Base-by-base conservation (phyloP, 768 basidiomycete species). In the Pleurotus sapidus region DNA sequence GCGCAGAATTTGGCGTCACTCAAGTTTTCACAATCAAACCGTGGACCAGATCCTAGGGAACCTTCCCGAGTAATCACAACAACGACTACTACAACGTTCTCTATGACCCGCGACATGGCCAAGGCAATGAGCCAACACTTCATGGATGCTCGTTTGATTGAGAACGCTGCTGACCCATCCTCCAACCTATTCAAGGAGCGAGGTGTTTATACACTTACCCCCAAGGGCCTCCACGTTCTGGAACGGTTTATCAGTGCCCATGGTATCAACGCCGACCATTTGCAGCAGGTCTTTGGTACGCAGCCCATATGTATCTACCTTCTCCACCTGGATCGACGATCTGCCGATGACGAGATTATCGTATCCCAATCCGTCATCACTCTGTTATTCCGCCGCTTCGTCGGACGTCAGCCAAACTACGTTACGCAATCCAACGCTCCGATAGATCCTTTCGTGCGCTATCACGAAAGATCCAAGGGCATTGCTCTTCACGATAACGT, bases 171-270 rank as follows among this genome's bases (percentile, higher is more conserved):
- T 15, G 97, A 99, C 74, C 89, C 89, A 34, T 79, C 82, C 20
- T 89, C 90, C 14, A 88, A 89, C 64, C 81, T 91, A 40, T 99
- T 99, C 88, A 98, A 98, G 76, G 97, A 99, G 65, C 89, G 97
- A 54, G 96, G 96, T 59, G 89, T 98, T 58, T 99, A 95, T 74
- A 83, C 88, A 67, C 82, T 97, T 68, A 98, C 97, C 11, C 93
- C 97, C 14, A 99, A 99, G 76, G 97, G 97, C 53, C 87, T 98
- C 51, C 97, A 99, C 67, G 92, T 99, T 65, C 87, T 99, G 61
- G 97, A 99, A 69, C 88, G 97, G n/a, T 99, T 99, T 80, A 97
- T 98, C 78, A 91, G 89, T 72, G 98, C 96, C 81, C 98, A 99
- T 70, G 97, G 97, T 64, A 98, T 99, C 77, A 93, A 89, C 62